Evolutionary conservation across 2,329 filamentous ascomycete genomes (phyloP).

Genomic region (Akanthomyces lecanii): DNA sequence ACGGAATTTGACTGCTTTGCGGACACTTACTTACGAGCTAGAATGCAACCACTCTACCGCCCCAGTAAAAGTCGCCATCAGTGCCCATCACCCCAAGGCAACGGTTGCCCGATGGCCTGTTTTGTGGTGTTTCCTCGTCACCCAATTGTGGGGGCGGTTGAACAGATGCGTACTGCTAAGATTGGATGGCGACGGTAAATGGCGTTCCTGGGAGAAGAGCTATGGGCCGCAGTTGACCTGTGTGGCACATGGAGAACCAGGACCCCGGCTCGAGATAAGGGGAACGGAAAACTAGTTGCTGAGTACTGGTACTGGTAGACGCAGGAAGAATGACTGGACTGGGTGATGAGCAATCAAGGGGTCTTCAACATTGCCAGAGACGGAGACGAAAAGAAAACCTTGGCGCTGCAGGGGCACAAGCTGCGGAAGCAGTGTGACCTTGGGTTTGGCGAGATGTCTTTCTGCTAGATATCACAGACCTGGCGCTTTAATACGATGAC

Average conservation of each 20-base stretch:
- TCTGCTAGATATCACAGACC: neutral
- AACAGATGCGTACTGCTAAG: neutral
- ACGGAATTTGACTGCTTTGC: neutral
- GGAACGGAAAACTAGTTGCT: neutral
- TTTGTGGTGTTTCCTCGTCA: neutral
- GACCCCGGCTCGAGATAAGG: conserved; percentile 1
- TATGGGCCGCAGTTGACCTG: conserved; percentile 7
- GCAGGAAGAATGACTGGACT: neutral
- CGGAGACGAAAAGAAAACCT: neutral
- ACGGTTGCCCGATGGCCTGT: conserved; percentile 4
- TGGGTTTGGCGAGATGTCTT: neutral
- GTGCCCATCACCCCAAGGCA: neutral
- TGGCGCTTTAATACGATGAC: neutral
- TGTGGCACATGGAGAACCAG: neutral
- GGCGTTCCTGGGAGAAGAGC: conserved; percentile 1
- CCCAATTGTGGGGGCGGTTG: neutral
- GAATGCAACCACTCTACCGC: neutral
- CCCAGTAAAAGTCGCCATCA: no score
- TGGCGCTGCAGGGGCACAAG: neutral
- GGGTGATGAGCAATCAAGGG: neutral
- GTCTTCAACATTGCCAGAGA: no score
- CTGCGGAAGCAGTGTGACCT: neutral
- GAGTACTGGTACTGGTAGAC: no score
- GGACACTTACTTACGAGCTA: neutral
- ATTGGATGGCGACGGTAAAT: conserved; percentile 13